These are phyloP conservation scores for Aureobasidium sp. DNA, from an alignment of 2,329 filamentous ascomycete genomes.

Conservation along the genomic window DNA sequence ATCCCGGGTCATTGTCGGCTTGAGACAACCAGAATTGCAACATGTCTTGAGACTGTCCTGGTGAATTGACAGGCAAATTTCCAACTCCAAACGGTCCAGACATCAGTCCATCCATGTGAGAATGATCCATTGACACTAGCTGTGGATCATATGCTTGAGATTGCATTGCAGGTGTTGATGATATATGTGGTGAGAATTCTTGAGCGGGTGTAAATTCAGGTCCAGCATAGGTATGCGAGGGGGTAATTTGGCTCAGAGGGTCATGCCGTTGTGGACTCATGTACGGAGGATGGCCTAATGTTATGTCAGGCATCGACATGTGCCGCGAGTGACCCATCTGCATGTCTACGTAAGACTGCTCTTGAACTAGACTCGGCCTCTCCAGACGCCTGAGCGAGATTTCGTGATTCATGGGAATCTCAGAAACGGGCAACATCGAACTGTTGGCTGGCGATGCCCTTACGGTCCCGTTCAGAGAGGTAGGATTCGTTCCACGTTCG, in stretches of 20 bases:
- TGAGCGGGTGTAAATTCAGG: conserved; percentile 2
- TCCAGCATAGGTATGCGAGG: background rate
- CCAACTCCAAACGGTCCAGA: conserved; percentile 13
- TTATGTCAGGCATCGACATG: conserved; percentile 17
- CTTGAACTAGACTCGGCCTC: background rate
- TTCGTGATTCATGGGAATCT: background rate
- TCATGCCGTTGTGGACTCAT: conserved; percentile 5
- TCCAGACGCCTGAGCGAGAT: background rate
- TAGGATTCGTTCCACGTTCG: conserved; percentile 23
- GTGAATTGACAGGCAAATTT: background rate
- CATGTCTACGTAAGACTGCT: background rate
- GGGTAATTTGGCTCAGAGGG: background rate
- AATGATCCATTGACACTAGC: conserved; percentile 6
- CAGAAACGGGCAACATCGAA: background rate
- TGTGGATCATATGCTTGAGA: conserved; percentile 13
- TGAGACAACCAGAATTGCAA: conserved; percentile 20
- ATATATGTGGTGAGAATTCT: background rate
- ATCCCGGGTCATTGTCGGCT: conserved; percentile 18
- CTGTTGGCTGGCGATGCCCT: conserved; percentile 6
- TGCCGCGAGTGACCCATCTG: conserved; percentile 17
- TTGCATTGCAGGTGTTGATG: conserved; percentile 2
- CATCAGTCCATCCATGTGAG: conserved; percentile 3
- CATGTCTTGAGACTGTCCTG: conserved; percentile 17
- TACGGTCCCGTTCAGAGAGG: background rate
- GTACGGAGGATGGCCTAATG: conserved; percentile 1